phyloP scores from a whole-genome alignment of 345 rosid genomes.

The Euphorbia lathyris region DNA sequence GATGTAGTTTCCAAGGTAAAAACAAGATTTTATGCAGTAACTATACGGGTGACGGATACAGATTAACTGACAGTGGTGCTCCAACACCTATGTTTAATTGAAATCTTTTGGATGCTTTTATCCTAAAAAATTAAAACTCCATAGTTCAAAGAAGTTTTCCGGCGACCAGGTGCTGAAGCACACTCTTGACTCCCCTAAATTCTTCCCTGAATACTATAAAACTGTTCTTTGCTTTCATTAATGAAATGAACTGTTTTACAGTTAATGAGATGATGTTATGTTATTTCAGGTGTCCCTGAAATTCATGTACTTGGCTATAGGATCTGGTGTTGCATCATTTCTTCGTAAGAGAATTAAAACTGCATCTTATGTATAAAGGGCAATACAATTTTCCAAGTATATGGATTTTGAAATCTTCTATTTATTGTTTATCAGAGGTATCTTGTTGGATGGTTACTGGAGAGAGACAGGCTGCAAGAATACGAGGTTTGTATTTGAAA shows the following conservation, averaged over 20 bases:
- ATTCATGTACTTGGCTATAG: conserved; percentile 74
- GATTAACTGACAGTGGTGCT: too few species aligned
- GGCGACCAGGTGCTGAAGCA: too few species aligned
- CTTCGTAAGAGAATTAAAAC: conserved; percentile 53
- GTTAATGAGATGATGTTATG: neutral
- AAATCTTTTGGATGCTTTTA: too few species aligned
- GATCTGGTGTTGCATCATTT: conserved; percentile 57
- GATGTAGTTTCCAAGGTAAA: conserved; percentile 55
- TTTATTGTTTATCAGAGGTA: conserved; percentile 54
- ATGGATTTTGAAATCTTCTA: neutral
- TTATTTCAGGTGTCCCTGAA: conserved; percentile 56
- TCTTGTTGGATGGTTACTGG: conserved; percentile 88
- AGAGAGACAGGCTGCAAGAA: conserved; percentile 77
- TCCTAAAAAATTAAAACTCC: too few species aligned
- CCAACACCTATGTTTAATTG: too few species aligned
- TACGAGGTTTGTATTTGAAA: conserved; percentile 62
- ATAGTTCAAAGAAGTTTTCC: too few species aligned
- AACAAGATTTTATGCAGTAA: neutral
- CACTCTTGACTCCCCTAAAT: too few species aligned
- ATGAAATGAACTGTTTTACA: too few species aligned
- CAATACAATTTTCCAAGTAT: neutral
- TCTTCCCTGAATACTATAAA: too few species aligned
- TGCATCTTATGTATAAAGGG: neutral
- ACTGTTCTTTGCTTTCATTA: too few species aligned
- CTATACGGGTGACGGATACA: too few species aligned